Evolutionary conservation across 2,329 filamentous ascomycete genomes (phyloP).

Genomic region (Curvularia eragrostidis): DNA sequence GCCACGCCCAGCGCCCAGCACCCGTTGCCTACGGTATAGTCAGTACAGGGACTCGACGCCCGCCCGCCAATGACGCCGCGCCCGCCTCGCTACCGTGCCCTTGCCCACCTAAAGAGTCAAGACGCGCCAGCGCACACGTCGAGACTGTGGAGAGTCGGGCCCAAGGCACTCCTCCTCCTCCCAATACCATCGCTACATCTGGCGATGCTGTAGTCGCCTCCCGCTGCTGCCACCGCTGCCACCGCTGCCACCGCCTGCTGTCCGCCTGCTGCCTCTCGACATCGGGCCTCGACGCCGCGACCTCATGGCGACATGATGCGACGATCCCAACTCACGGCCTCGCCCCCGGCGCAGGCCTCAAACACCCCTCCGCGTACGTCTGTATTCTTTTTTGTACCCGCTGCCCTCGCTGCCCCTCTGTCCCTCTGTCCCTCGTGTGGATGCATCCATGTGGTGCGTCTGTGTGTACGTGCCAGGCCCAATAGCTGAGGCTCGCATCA

Average conservation of each 20-base stretch:
- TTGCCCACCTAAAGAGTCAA: slow-evolving; percentile 20
- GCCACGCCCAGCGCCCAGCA: too few relatives aligned
- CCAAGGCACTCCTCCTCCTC: slow-evolving; percentile 25
- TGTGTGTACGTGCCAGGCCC: slow-evolving; percentile 19
- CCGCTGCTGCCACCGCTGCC: slow-evolving; percentile 2
- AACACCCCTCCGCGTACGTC: slow-evolving; percentile 65
- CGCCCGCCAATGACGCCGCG: slow-evolving; percentile 21
- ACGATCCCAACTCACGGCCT: slow-evolving; percentile 51
- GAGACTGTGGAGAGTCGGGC: slow-evolving; percentile 24
- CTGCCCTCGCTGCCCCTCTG: slow-evolving; percentile 7
- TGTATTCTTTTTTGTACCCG: not conserved
- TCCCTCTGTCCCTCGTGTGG: slow-evolving; percentile 4
- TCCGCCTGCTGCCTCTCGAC: too few relatives aligned
- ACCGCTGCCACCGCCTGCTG: too few relatives aligned
- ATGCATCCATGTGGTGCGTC: not conserved
- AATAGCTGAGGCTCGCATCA: slow-evolving; percentile 39
- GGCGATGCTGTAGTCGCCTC: slow-evolving; percentile 27
- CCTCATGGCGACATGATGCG: slow-evolving; percentile 45
- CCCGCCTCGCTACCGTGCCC: slow-evolving; percentile 20
- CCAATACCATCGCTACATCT: slow-evolving; percentile 28
- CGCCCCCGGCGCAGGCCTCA: slow-evolving; percentile 66
- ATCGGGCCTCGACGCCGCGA: slow-evolving; percentile 19
- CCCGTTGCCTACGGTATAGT: not conserved
- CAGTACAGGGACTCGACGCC: slow-evolving; percentile 17
- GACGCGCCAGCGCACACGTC: slow-evolving; percentile 34